phyloP scores from a whole-genome alignment of 176 grass and related monocot genomes.

The Calamus simplicifolius region DNA sequence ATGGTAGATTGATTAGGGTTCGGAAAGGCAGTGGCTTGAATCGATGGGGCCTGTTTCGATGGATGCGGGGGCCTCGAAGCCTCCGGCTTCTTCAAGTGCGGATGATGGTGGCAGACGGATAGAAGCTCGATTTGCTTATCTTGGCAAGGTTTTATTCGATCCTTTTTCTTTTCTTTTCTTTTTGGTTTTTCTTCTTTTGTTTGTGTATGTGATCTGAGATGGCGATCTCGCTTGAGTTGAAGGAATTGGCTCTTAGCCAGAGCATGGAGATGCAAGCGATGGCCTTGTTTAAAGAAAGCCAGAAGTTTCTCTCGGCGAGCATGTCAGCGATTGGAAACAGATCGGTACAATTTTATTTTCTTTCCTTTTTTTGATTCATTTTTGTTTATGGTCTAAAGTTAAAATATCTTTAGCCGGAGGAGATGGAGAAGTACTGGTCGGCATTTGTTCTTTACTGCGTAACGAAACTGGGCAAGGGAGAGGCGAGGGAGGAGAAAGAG shows the following conservation, averaged over 20 bases:
- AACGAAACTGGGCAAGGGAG: slow-evolving; percentile 35
- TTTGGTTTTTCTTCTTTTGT: neutral
- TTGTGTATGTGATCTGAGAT: slow-evolving; percentile 11
- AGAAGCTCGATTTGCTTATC: slow-evolving; percentile 42
- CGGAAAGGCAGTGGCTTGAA: too few relatives aligned
- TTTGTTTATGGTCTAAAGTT: slow-evolving; percentile 14
- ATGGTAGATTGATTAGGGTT: too few relatives aligned
- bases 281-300: slow-evolving; percentile 41
- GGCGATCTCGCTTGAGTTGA: slow-evolving; percentile 10
- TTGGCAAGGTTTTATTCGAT: slow-evolving; percentile 62
- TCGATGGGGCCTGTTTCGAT: too few relatives aligned
- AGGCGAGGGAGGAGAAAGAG: slow-evolving; percentile 30
- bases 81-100: slow-evolving; percentile 3
- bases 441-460: slow-evolving; percentile 73
- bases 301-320: slow-evolving; percentile 26
- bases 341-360: slow-evolving; percentile 23
- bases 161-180: neutral
- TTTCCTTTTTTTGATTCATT: slow-evolving; percentile 1
- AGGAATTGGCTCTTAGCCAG: slow-evolving; percentile 39
- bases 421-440: slow-evolving; percentile 46
- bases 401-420: slow-evolving; percentile 39
- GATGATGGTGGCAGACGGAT: neutral
- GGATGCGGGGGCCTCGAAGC: neutral
- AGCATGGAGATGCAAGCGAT: slow-evolving; percentile 34
- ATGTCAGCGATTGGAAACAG: slow-evolving; percentile 41